phyloP scores from a whole-genome alignment of 2,329 filamentous ascomycete genomes.

The Fusarium cyanostomum region DNA sequence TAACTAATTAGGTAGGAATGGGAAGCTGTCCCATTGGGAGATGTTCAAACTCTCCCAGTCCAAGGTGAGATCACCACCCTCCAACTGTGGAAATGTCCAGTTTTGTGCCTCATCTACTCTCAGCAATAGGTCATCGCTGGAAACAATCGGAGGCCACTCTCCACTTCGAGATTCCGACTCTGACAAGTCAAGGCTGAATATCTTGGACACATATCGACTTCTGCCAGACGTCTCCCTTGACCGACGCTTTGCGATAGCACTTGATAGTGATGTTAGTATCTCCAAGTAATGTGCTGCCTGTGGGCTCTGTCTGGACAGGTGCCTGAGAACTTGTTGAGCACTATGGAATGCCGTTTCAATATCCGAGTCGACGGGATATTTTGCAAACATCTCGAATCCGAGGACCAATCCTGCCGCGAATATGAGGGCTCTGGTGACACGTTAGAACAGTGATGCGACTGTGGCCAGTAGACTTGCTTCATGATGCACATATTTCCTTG shows the following conservation, averaged over 20 bases:
- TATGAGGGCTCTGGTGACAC: constrained; percentile 55
- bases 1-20: constrained; percentile 29
- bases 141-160: background rate
- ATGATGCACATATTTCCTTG: constrained; percentile 67
- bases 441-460: background rate
- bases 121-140: background rate
- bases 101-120: constrained; percentile 14
- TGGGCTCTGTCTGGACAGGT: constrained; percentile 59
- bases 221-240: constrained; percentile 29
- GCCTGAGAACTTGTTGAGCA: constrained; percentile 59
- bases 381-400: constrained; percentile 65
- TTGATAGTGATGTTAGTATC: constrained; percentile 59
- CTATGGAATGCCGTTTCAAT: constrained; percentile 59
- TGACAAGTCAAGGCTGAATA: constrained; percentile 28
- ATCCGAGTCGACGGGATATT: constrained; percentile 55
- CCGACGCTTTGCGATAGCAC: constrained; percentile 50
- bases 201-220: constrained; percentile 38
- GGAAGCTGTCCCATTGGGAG: constrained; percentile 40
- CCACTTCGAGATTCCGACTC: background rate
- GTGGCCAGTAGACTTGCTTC: constrained; percentile 54
- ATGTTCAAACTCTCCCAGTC: constrained; percentile 41
- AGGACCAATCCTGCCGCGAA: constrained; percentile 67
- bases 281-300: constrained; percentile 67
- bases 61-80: constrained; percentile 31
- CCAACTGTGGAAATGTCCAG: constrained; percentile 29